These are phyloP conservation scores for Candida stauntonica DNA, from an alignment of 805 yeast genomes.

Conservation along the genomic window DNA sequence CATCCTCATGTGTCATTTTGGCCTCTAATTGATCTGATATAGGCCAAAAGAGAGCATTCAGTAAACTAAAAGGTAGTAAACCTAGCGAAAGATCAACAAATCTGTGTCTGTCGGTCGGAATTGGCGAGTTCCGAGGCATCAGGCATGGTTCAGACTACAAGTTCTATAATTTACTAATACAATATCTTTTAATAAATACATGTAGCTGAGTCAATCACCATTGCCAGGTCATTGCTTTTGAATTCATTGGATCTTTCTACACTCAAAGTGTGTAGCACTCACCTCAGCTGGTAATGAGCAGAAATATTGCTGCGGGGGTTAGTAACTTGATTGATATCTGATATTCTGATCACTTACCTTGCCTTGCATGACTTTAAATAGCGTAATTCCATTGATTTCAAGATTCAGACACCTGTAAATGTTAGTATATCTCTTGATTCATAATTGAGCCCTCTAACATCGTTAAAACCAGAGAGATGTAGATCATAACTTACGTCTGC, in stretches of 20 bases:
- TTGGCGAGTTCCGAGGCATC: no score
- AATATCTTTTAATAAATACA: no score
- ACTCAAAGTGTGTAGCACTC: constrained; percentile 47
- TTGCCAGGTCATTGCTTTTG: no score
- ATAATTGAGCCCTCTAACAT: no score
- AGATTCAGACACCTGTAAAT: constrained; percentile 41
- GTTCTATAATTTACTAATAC: no score
- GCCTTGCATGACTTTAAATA: constrained; percentile 46
- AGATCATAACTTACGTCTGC: constrained; percentile 28
- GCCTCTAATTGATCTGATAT: no score
- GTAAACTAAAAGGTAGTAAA: no score
- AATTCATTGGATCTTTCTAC: constrained; percentile 37
- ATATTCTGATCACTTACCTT: constrained; percentile 22
- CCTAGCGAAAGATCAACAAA: no score
- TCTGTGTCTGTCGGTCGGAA: no score
- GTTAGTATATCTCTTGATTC: not conserved
- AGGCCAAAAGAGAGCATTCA: not conserved
- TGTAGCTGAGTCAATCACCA: no score
- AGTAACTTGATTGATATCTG: not conserved
- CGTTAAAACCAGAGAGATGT: no score
- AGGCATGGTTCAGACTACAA: no score
- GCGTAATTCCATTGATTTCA: constrained; percentile 35
- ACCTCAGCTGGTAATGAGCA: constrained; percentile 47
- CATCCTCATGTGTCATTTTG: not conserved
- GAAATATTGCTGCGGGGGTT: constrained; percentile 34